Base-by-base conservation (phyloP, 352 stramenopile genomes). In the Pythium sp. region DNA sequence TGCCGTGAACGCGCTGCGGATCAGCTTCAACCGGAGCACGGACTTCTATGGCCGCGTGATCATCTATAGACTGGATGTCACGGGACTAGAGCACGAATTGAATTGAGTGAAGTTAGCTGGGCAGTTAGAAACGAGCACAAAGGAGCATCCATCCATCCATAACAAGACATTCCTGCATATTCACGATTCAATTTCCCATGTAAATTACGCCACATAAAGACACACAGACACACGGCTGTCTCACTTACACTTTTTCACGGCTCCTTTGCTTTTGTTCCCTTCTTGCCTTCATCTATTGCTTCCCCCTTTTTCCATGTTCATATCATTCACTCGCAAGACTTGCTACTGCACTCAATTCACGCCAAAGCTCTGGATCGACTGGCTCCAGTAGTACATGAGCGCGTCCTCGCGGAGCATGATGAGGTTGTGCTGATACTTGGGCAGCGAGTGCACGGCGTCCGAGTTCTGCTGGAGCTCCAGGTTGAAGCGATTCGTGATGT, bases 371-470 rank as follows among this genome's bases (percentile, higher is more conserved):
- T 72, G 67, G n/a, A 93, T 73, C 56, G 82, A 93, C 76, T 93
- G 85, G 72, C 85, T 95, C 87, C 87, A 95, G 67, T 92, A 93
- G 63, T 87, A 93, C 87, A 95, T 93, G 64, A 95, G 75, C 24
- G 87, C 87, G 66, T 95, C 84, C 64, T 95, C 87, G 18, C 86
- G 87, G 58, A 95, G 70, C 77, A 92, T 85, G 54, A 92, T 80
- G 67, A 95, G 73, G 65, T 92, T 93, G 78, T 93, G 80, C 67
- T 93, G 80, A 67, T 93, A 92, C 78, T 93, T 93, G 36, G 85
- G 80, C 65, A 95, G 71, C 54, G 83, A 91, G 73, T 93, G 86
- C 59, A 95, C 82, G 22, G 84, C 79, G 62, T 87, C 79, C 41
- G 87, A 88, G 69, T 84, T 71, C 20, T 81, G 81, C 38, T 82